Conservation (phyloP, 208 protist species). For the Strigomonas galati region DNA sequence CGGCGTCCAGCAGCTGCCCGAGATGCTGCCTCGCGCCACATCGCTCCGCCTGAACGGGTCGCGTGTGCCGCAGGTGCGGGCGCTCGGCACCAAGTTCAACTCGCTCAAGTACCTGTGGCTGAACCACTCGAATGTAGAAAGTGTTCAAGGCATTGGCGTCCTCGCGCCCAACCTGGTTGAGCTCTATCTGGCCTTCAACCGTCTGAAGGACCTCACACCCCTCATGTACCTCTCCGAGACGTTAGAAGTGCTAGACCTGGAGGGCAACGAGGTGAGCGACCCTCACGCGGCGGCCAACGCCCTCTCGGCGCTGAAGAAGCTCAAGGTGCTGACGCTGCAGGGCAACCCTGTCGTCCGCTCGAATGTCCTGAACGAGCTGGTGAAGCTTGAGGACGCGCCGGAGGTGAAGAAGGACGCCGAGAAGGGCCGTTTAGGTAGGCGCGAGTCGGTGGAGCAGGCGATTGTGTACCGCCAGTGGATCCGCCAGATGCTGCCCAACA, state of each 20-base stretch:
- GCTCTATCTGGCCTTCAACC: constrained; percentile 87
- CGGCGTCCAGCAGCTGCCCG: constrained; percentile 55
- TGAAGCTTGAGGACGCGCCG: constrained; percentile 4
- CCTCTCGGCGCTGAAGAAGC: constrained; percentile 32
- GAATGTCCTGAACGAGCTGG: neutral
- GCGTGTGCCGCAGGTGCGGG: constrained; percentile 56
- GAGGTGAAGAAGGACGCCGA: neutral
- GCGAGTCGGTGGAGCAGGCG: neutral
- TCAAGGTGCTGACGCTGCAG: constrained; percentile 58
- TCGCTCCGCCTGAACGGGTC: constrained; percentile 71
- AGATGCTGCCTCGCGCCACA: constrained; percentile 42
- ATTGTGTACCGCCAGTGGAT: constrained; percentile 44
- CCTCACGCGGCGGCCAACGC: constrained; percentile 23
- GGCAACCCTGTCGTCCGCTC: constrained; percentile 54
- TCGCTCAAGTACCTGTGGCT: constrained; percentile 74
- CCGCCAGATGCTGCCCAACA: constrained; percentile 46
- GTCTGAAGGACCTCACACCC: constrained; percentile 47
- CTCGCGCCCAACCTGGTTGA: constrained; percentile 62
- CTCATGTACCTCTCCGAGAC: constrained; percentile 59
- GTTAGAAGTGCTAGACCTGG: constrained; percentile 81
- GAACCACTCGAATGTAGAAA: constrained; percentile 64
- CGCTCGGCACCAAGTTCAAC: constrained; percentile 59
- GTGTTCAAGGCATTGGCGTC: constrained; percentile 61
- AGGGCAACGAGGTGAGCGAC: constrained; percentile 75
- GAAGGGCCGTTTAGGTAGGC: neutral